Evolutionary conservation across 345 rosid genomes (phyloP).

Genomic region (Pistacia vera): DNA sequence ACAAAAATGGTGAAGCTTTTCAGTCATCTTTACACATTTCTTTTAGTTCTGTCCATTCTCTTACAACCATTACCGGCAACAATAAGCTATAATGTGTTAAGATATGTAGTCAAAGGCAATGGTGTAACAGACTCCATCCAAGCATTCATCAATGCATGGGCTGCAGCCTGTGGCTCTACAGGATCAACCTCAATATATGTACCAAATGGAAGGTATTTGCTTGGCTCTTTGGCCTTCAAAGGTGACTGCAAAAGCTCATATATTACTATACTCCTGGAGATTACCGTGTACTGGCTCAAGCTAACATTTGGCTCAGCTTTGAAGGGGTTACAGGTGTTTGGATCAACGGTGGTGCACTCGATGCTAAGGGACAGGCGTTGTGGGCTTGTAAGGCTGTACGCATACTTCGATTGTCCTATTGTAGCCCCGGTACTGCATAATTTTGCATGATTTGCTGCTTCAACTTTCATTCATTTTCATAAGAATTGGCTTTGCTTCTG

Average conservation of each 20-base stretch:
- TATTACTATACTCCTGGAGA: conserved; percentile 46
- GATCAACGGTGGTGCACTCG: conserved; percentile 51
- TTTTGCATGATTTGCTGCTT: background rate
- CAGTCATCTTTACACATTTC: background rate
- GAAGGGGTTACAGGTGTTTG: conserved; percentile 44
- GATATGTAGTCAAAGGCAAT: conserved; percentile 46
- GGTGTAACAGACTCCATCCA: conserved; percentile 41
- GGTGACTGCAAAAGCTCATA: conserved; percentile 47
- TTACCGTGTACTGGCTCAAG: conserved; percentile 40
- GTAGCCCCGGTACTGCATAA: conserved; percentile 55
- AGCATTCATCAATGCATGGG: conserved; percentile 55
- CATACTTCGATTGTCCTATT: conserved; percentile 37
- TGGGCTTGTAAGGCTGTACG: conserved; percentile 51
- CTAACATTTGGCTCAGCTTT: conserved; percentile 50
- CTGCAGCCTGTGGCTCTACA: conserved; percentile 35
- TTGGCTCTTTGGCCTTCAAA: conserved; percentile 36
- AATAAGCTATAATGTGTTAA: conserved; percentile 36
- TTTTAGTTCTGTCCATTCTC: conserved; percentile 1
- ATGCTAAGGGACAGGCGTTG: conserved; percentile 57
- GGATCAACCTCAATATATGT: conserved; percentile 36
- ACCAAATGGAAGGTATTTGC: conserved; percentile 48
- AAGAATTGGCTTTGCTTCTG: background rate
- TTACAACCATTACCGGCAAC: conserved; percentile 24
- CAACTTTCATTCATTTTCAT: too few relatives aligned
- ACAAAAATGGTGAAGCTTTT: background rate